Evolutionary conservation across 2,329 filamentous ascomycete genomes (phyloP).

Genomic region (Ophiostoma quercus): DNA sequence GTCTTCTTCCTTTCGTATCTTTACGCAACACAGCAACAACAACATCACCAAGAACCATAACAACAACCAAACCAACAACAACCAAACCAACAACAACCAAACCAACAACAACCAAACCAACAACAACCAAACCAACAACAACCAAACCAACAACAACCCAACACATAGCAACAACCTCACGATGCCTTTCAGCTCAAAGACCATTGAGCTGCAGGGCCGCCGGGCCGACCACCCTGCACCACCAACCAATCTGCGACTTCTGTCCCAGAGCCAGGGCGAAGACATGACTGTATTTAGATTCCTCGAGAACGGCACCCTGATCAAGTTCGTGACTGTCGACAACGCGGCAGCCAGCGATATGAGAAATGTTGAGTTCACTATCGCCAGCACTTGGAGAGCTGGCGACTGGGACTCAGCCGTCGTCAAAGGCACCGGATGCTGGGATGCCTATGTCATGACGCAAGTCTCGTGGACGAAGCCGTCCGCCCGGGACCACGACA

Average conservation of each 20-base stretch:
- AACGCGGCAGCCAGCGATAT: no score
- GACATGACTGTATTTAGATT: neutral
- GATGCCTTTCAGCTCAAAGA: neutral
- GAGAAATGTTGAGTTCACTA: no score
- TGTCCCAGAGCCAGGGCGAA: neutral
- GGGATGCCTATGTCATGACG: neutral
- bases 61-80: neutral
- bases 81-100: neutral
- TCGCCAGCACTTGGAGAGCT: neutral
- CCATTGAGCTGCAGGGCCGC: neutral
- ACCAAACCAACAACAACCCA: neutral
- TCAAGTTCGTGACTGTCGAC: neutral
- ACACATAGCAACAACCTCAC: neutral
- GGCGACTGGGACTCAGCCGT: neutral
- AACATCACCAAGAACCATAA: neutral
- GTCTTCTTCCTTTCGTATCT: neutral
- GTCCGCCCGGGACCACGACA: neutral
- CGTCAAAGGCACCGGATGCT: neutral
- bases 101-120: neutral
- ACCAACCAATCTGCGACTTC: neutral
- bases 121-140: neutral
- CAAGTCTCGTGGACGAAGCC: neutral
- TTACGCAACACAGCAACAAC: neutral
- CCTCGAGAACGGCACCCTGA: neutral
- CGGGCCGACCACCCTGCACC: neutral